phyloP scores from a whole-genome alignment of 495 filamentous ascomycete genomes.

The Geoglossum glabrum region DNA sequence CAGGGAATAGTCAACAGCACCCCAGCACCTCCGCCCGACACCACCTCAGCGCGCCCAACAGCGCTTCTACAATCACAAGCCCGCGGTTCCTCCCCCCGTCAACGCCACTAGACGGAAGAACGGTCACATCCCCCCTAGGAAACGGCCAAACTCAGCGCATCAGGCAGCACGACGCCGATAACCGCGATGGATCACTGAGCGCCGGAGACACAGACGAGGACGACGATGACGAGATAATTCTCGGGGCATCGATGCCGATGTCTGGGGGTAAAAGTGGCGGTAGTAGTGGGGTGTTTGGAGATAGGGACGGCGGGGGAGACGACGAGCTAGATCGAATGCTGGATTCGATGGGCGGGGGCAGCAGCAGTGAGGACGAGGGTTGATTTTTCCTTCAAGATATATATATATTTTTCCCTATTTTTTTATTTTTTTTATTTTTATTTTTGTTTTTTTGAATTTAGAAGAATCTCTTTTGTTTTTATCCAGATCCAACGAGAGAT shows the following conservation, averaged over 20 bases:
- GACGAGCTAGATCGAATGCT: background rate
- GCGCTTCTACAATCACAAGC: background rate
- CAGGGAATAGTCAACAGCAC: slow-evolving; percentile 13
- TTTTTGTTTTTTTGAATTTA: no score
- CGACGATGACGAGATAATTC: no score
- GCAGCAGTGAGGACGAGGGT: background rate
- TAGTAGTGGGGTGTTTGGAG: background rate
- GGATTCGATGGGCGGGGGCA: background rate
- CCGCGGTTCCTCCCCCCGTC: background rate
- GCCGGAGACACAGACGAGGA: no score
- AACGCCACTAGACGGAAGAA: no score
- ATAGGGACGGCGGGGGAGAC: background rate
- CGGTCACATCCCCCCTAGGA: background rate
- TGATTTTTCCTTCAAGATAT: background rate
- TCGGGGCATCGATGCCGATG: no score
- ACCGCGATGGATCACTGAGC: no score
- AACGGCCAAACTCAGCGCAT: background rate
- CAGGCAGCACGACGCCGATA: background rate
- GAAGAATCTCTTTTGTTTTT: no score
- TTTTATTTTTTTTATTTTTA: no score
- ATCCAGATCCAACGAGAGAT: no score
- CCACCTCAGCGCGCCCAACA: background rate
- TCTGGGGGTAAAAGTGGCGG: no score
- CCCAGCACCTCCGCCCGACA: background rate
- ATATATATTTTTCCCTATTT: no score